Evolutionary conservation across 176 grass and related monocot species (phyloP).

Genomic region (Saccharum spontaneum): DNA sequence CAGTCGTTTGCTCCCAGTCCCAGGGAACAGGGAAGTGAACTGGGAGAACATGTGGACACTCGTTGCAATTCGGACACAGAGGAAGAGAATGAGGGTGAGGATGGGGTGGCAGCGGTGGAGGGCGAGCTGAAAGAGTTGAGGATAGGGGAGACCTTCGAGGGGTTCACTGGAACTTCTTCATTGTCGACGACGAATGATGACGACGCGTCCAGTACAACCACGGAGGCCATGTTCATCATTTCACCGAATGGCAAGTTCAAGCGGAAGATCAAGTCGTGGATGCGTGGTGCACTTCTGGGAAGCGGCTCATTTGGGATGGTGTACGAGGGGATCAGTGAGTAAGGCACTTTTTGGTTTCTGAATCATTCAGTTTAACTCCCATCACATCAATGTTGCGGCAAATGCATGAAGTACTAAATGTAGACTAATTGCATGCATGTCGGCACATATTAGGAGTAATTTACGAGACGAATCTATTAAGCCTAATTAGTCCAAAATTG

Average conservation of each 20-base stretch:
- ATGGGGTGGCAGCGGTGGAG: slow-evolving; percentile 39
- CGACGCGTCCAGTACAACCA: slow-evolving; percentile 81
- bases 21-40: slow-evolving; percentile 32
- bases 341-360: too few relatives aligned
- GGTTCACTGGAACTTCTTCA: slow-evolving; percentile 76
- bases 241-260: slow-evolving; percentile 88
- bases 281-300: slow-evolving; percentile 69
- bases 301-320: slow-evolving; percentile 87
- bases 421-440: too few relatives aligned
- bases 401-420: too few relatives aligned
- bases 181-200: slow-evolving; percentile 86
- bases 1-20: slow-evolving; percentile 84
- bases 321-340: slow-evolving; percentile 98
- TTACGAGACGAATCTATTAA: too few relatives aligned
- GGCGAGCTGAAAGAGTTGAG: slow-evolving; percentile 50
- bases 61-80: slow-evolving; percentile 34
- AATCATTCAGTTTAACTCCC: too few relatives aligned
- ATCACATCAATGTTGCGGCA: too few relatives aligned
- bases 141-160: slow-evolving; percentile 74
- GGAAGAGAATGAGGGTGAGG: slow-evolving; percentile 42
- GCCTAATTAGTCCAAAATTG: too few relatives aligned
- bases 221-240: slow-evolving; percentile 75
- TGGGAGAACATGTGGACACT: not conserved
- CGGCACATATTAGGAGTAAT: too few relatives aligned
- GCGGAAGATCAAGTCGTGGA: slow-evolving; percentile 82